These are phyloP conservation scores for Periconia sp. DNA, from an alignment of 2,329 filamentous ascomycete species.

Conservation along the genomic window DNA sequence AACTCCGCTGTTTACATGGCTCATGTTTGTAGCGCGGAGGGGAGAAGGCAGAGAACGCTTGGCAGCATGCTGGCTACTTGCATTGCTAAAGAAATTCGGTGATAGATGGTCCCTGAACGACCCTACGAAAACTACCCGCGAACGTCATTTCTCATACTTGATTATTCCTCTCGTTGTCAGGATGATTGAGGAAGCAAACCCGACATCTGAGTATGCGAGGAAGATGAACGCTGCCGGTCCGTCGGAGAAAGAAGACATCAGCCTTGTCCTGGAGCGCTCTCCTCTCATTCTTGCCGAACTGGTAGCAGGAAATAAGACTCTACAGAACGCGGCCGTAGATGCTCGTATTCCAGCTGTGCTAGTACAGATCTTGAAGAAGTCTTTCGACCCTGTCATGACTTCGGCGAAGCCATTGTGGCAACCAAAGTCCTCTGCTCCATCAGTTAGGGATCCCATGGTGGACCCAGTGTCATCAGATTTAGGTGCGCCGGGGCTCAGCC, in stretches of 20 bases:
- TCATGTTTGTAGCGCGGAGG: constrained; percentile 52
- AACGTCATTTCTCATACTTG: constrained; percentile 52
- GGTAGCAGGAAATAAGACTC: constrained; percentile 75
- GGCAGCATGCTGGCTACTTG: constrained; percentile 48
- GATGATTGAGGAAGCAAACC: constrained; percentile 50
- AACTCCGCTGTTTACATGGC: constrained; percentile 56
- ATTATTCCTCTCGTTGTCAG: constrained; percentile 56
- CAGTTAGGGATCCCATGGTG: constrained; percentile 31
- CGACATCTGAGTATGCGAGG: constrained; percentile 29
- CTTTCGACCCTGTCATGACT: constrained; percentile 65
- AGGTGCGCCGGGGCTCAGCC: constrained; percentile 43
- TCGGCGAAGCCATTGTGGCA: constrained; percentile 62
- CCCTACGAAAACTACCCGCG: constrained; percentile 44
- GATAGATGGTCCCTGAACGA: constrained; percentile 45
- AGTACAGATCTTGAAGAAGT: constrained; percentile 68
- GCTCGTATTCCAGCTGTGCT: constrained; percentile 67
- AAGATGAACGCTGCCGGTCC: constrained; percentile 44
- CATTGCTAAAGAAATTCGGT: constrained; percentile 43
- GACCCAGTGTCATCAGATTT: constrained; percentile 41
- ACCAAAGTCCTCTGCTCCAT: constrained; percentile 36
- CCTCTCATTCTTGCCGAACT: constrained; percentile 79
- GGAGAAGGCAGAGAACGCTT: constrained; percentile 49
- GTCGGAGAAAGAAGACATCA: constrained; percentile 51
- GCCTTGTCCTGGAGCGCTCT: constrained; percentile 57
- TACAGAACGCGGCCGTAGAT: constrained; percentile 85